Evolutionary conservation across 2,329 filamentous ascomycete species (phyloP).

Genomic region (Graphilbum ipis-grandicollis): DNA sequence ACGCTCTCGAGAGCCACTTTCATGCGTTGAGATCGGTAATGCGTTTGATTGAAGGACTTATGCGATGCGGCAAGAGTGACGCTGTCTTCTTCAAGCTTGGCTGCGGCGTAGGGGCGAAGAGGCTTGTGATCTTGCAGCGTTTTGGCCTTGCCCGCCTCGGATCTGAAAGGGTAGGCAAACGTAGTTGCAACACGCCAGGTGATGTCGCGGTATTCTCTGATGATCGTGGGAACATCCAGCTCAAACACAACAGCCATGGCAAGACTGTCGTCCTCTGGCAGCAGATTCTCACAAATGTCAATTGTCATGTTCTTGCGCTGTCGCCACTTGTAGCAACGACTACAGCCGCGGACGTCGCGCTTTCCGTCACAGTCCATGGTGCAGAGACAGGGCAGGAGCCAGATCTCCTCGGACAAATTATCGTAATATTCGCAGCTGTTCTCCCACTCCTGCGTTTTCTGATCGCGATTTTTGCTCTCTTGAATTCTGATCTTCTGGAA

Average conservation of each 20-base stretch:
- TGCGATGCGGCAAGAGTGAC: conserved; percentile 1
- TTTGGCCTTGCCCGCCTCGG: conserved; percentile 6
- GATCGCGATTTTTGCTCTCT: conserved; percentile 7
- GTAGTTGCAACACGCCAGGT: conserved; percentile 21
- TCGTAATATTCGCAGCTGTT: conserved; percentile 15
- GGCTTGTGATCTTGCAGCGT: not conserved
- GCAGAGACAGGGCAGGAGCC: conserved; percentile 16
- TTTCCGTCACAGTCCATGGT: conserved; percentile 9
- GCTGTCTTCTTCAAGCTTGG: too few species aligned
- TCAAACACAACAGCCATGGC: conserved; percentile 23
- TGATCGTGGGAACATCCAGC: conserved; percentile 15
- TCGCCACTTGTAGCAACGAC: conserved; percentile 17
- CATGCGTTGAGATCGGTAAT: conserved; percentile 25
- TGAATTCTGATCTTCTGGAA: conserved; percentile 11
- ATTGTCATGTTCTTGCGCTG: conserved; percentile 17
- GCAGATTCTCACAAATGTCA: conserved; percentile 19
- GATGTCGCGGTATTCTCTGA: conserved; percentile 21
- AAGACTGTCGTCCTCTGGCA: conserved; percentile 16
- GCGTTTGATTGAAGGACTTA: conserved; percentile 18
- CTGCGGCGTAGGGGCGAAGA: too few species aligned
- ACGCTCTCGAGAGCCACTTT: conserved; percentile 23
- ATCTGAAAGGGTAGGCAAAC: conserved; percentile 11
- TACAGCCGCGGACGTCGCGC: conserved; percentile 14
- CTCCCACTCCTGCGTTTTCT: conserved; percentile 18
- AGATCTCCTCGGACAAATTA: conserved; percentile 14